A percentile compares a stretch with the other conserved stretches of the same genome.
These are phyloP conservation scores for Aegilops tauschii DNA, from an alignment of 176 grass and related monocot species.

Conservation along the genomic window DNA sequence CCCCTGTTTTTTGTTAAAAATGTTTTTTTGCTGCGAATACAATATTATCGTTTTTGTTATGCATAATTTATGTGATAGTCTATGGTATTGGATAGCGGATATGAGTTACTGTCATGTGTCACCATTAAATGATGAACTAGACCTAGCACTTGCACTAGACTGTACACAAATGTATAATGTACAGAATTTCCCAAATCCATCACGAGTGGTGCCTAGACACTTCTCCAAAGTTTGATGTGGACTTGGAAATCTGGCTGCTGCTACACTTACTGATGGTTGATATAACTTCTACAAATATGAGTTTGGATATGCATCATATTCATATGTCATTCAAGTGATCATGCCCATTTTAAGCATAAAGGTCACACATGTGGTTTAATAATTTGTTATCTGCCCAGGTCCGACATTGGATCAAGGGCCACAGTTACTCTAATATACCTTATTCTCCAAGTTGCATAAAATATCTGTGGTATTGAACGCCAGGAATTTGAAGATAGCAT, in stretches of 20 bases:
- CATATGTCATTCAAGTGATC: not conserved
- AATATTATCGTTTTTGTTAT: not conserved
- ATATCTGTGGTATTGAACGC: not conserved
- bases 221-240: not conserved
- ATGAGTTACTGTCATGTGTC: not conserved
- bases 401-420: not conserved
- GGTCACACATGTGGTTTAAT: not conserved
- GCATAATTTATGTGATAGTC: not conserved
- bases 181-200: not conserved
- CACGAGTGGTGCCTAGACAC: not conserved
- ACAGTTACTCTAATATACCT: not conserved
- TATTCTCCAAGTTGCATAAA: not conserved
- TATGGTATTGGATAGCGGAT: not conserved
- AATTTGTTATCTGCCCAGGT: not conserved
- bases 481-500: not conserved
- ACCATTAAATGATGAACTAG: not conserved
- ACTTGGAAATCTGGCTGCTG: not conserved
- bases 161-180: not conserved
- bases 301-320: constrained; percentile 3
- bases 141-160: not conserved
- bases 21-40: not conserved
- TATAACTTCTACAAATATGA: not conserved
- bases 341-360: not conserved
- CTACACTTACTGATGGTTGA: not conserved
- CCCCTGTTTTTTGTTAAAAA: not conserved